phyloP scores from a whole-genome alignment of 306 rosid species.

The Rubus idaeus region DNA sequence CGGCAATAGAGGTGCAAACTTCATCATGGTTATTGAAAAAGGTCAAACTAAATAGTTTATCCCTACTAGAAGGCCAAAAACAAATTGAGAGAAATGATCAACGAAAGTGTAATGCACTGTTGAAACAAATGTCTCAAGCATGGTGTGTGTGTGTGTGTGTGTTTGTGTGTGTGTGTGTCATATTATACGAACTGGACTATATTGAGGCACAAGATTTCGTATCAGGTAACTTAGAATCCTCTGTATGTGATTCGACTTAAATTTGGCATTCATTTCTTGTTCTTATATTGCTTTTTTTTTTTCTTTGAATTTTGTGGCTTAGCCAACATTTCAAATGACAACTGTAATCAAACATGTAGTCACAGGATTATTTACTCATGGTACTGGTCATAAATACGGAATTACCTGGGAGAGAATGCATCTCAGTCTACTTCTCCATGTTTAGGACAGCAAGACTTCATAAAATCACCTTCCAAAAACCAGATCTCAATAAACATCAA shows the following conservation, averaged over 20 bases:
- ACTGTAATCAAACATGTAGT: not conserved
- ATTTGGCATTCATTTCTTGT: not conserved
- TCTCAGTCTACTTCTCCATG: not conserved
- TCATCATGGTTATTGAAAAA: slow-evolving; percentile 1
- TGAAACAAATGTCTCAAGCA: not conserved
- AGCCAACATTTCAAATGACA: not conserved
- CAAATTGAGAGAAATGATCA: not conserved
- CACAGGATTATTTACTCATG: not conserved
- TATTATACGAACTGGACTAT: not conserved
- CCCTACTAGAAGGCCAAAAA: not conserved
- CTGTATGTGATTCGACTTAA: not conserved
- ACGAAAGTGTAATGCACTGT: not conserved
- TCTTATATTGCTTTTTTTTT: not conserved
- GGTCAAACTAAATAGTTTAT: not conserved
- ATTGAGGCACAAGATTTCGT: not conserved
- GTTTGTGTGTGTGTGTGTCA: not conserved
- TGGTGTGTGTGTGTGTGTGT: not conserved
- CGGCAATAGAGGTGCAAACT: not conserved
- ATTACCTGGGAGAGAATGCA: slow-evolving; percentile 12
- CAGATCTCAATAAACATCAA: slow-evolving; percentile 11
- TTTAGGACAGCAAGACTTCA: slow-evolving; percentile 12
- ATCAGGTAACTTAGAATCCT: not conserved
- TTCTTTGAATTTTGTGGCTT: not conserved
- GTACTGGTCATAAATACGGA: not conserved
- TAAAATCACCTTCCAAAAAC: slow-evolving; percentile 9